Conservation (phyloP, 2,329 filamentous ascomycete species). For the Pseudogymnoascus sp. region DNA sequence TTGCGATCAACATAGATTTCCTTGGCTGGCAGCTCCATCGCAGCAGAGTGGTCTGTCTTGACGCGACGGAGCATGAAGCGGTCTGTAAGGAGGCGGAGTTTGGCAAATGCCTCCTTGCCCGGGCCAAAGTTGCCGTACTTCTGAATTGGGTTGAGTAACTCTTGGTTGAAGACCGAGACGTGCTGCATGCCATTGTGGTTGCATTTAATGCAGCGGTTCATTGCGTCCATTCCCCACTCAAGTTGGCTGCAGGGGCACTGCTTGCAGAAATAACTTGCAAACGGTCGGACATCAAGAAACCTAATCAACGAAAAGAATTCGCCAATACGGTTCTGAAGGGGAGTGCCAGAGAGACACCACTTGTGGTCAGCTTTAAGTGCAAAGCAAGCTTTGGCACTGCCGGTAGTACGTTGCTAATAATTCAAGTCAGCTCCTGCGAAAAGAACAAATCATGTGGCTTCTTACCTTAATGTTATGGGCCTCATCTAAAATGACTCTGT, state of each 20-base stretch:
- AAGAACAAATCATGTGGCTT: neutral
- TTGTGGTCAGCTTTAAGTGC: conserved; percentile 80
- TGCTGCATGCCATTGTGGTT: conserved; percentile 44
- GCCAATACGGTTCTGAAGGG: conserved; percentile 92
- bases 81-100: conserved; percentile 80
- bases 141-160: conserved; percentile 77
- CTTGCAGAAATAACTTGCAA: conserved; percentile 91
- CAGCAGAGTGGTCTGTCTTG: conserved; percentile 86
- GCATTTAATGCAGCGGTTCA: conserved; percentile 64
- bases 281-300: conserved; percentile 81
- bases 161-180: conserved; percentile 86
- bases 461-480: conserved; percentile 81
- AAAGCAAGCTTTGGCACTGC: conserved; percentile 92
- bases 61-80: conserved; percentile 92
- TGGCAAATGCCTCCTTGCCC: conserved; percentile 64
- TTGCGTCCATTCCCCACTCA: conserved; percentile 72
- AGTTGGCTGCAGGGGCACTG: conserved; percentile 70
- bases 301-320: conserved; percentile 93
- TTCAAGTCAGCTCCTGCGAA: conserved; percentile 24
- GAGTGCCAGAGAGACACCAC: conserved; percentile 93
- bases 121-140: conserved; percentile 50
- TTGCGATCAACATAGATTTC: conserved; percentile 87
- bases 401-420: conserved; percentile 63
- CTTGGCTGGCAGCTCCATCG: conserved; percentile 95
- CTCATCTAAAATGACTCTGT: conserved; percentile 89